Evolutionary conservation across 306 rosid species (phyloP).

Genomic region (Cucurbita ficifolia): DNA sequence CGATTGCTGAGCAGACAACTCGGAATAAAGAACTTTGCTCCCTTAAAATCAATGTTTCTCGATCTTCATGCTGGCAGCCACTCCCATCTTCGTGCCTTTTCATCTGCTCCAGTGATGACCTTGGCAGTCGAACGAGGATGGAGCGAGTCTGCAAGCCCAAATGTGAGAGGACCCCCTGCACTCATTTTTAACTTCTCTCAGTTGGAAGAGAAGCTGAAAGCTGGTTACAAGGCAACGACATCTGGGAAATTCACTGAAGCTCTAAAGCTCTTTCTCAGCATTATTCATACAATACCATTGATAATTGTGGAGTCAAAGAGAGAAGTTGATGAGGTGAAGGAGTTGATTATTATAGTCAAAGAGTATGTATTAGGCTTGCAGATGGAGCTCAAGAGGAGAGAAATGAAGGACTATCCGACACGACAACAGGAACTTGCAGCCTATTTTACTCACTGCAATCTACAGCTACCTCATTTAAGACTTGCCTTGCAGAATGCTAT

Average conservation of each 20-base stretch:
- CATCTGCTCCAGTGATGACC: slow-evolving; percentile 59
- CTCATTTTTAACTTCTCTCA: slow-evolving; percentile 60
- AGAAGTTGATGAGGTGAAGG: slow-evolving; percentile 93
- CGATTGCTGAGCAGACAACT: slow-evolving; percentile 76
- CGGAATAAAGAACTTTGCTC: slow-evolving; percentile 67
- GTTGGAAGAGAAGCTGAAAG: slow-evolving; percentile 77
- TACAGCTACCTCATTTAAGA: slow-evolving; percentile 82
- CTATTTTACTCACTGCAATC: slow-evolving; percentile 93
- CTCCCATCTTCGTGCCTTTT: slow-evolving; percentile 56
- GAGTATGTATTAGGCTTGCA: slow-evolving; percentile 73
- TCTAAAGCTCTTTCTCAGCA: slow-evolving; percentile 41
- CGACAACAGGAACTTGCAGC: slow-evolving; percentile 95
- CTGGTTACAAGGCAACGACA: slow-evolving; percentile 77
- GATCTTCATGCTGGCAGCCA: slow-evolving; percentile 74
- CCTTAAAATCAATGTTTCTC: slow-evolving; percentile 59
- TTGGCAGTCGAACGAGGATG: slow-evolving; percentile 86
- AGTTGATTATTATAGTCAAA: slow-evolving; percentile 54
- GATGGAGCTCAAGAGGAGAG: slow-evolving; percentile 86
- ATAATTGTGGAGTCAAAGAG: slow-evolving; percentile 80
- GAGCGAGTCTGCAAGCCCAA: slow-evolving; percentile 61
- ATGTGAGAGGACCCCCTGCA: slow-evolving; percentile 69
- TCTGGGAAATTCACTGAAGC: slow-evolving; percentile 69
- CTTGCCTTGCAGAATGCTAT: slow-evolving; percentile 67
- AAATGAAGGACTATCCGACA: slow-evolving; percentile 43
- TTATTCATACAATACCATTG: slow-evolving; percentile 73